Percentiles rank a stretch among this genome's conserved stretches.
Evolutionary conservation across 768 basidiomycete genomes (phyloP).

Genomic region (Mrakia frigida): DNA sequence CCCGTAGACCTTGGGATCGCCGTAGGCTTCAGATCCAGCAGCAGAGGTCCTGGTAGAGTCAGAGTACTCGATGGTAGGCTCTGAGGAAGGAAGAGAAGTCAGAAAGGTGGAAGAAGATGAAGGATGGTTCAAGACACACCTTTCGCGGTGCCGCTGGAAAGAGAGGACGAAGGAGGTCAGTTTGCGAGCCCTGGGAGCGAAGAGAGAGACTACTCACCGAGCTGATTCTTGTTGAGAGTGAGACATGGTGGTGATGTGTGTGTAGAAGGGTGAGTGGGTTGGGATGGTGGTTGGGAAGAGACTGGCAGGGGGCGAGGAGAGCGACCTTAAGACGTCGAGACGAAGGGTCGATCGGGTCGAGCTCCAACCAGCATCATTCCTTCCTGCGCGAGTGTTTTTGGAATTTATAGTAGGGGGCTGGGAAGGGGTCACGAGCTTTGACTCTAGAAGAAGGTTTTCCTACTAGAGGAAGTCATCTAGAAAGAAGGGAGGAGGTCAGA

Average conservation of each 20-base stretch:
- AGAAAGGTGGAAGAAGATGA: not conserved
- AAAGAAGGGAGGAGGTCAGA: not conserved
- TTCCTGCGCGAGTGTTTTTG: too few relatives aligned
- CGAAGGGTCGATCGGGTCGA: not conserved
- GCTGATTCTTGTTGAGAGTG: slow-evolving; percentile 9
- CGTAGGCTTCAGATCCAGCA: not conserved
- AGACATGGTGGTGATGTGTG: not conserved
- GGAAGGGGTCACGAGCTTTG: too few relatives aligned
- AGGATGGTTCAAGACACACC: not conserved
- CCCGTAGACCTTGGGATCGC: slow-evolving; percentile 6
- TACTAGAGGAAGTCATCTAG: not conserved
- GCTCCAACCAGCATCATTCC: too few relatives aligned
- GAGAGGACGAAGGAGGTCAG: not conserved
- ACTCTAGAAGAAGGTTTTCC: too few relatives aligned
- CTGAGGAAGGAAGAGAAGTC: not conserved
- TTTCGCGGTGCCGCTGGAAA: not conserved
- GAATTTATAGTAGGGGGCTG: too few relatives aligned
- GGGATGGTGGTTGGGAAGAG: not conserved
- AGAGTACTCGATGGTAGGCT: slow-evolving; percentile 14
- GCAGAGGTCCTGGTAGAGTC: slow-evolving; percentile 10
- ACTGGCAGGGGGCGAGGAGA: not conserved
- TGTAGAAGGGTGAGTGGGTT: not conserved
- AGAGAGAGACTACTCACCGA: not conserved
- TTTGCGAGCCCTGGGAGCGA: not conserved
- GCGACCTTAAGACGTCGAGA: not conserved